Evolutionary conservation across 164 flowering plant species (phyloP).

Genomic region (Euptelea pleiosperma): DNA sequence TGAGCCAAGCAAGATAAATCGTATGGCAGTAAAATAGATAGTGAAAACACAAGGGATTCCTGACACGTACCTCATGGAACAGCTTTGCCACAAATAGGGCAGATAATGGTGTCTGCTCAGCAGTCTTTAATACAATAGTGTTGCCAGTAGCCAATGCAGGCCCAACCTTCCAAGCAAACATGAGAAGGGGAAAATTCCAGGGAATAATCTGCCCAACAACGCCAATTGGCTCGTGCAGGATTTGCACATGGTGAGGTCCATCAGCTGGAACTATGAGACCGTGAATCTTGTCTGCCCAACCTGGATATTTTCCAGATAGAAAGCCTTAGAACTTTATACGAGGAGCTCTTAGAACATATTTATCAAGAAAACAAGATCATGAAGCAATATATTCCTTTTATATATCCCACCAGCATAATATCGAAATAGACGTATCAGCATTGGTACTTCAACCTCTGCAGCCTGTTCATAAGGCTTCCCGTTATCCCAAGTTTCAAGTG

Average conservation of each 20-base stretch:
- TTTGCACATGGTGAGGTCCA: slow-evolving; percentile 54
- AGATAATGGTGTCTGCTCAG: slow-evolving; percentile 81
- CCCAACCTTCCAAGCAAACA: slow-evolving; percentile 80
- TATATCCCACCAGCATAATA: slow-evolving; percentile 54
- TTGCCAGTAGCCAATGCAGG: slow-evolving; percentile 83
- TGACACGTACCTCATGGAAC: slow-evolving; percentile 69
- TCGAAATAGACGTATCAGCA: slow-evolving; percentile 37
- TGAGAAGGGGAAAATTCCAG: slow-evolving; percentile 64
- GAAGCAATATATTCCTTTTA: no score
- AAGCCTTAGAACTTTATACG: no score
- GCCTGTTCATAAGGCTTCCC: slow-evolving; percentile 61
- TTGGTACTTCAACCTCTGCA: slow-evolving; percentile 38
- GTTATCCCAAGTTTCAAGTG: slow-evolving; percentile 61
- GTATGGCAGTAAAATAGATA: no score
- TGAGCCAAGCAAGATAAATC: no score
- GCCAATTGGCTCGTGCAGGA: slow-evolving; percentile 75
- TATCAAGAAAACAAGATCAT: neutral
- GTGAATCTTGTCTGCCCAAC: slow-evolving; percentile 84
- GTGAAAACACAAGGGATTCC: no score
- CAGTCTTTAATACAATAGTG: slow-evolving; percentile 61
- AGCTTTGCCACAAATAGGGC: slow-evolving; percentile 60
- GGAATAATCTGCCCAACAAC: slow-evolving; percentile 79
- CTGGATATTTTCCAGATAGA: slow-evolving; percentile 22
- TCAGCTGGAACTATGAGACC: slow-evolving; percentile 72
- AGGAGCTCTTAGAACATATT: no score